Percentiles rank a stretch among this genome's conserved stretches.
phyloP scores from a whole-genome alignment of 1,139 yeast species.

The Blastobotrys serpentis region DNA sequence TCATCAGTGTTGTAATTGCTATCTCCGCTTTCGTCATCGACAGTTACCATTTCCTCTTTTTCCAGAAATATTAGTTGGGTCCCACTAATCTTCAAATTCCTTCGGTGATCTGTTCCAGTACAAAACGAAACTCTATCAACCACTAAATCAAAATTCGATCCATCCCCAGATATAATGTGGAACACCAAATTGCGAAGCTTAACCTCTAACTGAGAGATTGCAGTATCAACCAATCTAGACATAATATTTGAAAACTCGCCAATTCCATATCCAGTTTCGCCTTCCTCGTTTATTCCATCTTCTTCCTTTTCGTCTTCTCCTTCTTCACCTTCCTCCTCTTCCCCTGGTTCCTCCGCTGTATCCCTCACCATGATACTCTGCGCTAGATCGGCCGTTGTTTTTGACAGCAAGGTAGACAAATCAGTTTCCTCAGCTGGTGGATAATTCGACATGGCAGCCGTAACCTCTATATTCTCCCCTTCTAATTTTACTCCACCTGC shows the following conservation, averaged over 20 bases:
- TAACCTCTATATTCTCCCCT: constrained; percentile 56
- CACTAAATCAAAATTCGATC: constrained; percentile 43
- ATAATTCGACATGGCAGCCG: constrained; percentile 48
- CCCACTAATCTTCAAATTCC: constrained; percentile 46
- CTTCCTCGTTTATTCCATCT: constrained; percentile 26
- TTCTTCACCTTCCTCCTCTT: constrained; percentile 12
- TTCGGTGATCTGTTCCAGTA: constrained; percentile 49
- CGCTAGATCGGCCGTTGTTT: constrained; percentile 50
- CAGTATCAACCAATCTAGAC: constrained; percentile 65
- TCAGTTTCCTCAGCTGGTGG: constrained; percentile 31
- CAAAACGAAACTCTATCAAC: constrained; percentile 45
- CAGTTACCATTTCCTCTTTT: background rate
- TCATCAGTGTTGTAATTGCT: constrained; percentile 35
- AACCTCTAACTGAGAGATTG: constrained; percentile 60
- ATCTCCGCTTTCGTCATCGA: constrained; percentile 13
- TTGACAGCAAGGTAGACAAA: constrained; percentile 57
- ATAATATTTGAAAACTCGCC: constrained; percentile 53
- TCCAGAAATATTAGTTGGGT: constrained; percentile 9
- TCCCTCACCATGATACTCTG: constrained; percentile 34
- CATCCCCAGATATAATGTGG: constrained; percentile 53
- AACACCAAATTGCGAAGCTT: constrained; percentile 47
- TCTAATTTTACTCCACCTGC: constrained; percentile 66
- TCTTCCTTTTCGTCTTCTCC: constrained; percentile 30
- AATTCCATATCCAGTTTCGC: constrained; percentile 35
- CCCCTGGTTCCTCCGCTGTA: constrained; percentile 10